Percentiles rank a stretch among this genome's conserved stretches.
These are phyloP conservation scores for Lojkania enalia DNA, from an alignment of 2,329 filamentous ascomycete species.

Conservation along the genomic window DNA sequence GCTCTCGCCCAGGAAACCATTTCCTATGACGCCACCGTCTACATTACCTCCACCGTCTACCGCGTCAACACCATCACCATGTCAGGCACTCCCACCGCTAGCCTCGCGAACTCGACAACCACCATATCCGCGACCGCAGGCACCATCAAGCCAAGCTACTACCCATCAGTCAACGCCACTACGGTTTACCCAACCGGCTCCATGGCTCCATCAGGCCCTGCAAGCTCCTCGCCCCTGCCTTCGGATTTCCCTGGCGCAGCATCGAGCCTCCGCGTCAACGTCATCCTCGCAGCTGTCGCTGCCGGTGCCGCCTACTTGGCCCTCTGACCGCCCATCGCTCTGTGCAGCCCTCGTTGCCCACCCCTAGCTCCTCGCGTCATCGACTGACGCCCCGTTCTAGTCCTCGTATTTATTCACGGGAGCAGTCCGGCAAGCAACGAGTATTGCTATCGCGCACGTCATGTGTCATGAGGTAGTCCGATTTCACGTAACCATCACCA, in stretches of 20 bases:
- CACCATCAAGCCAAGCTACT: conserved; percentile 10
- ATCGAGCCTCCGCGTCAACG: conserved; percentile 35
- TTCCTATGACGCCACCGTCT: conserved; percentile 41
- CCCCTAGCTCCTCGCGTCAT: conserved; percentile 27
- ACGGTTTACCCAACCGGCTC: conserved; percentile 19
- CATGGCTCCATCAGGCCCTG: conserved; percentile 12
- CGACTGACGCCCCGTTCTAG: conserved; percentile 36
- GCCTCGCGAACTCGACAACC: conserved; percentile 37
- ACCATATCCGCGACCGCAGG: conserved; percentile 28
- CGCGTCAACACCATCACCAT: conserved; percentile 44
- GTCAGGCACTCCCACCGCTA: conserved; percentile 32
- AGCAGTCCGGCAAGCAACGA: conserved; percentile 16
- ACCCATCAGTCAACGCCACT: conserved; percentile 27
- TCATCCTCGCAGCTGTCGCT: conserved; percentile 33
- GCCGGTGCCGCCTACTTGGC: conserved; percentile 41
- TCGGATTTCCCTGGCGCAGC: conserved; percentile 39
- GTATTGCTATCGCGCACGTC: conserved; percentile 3
- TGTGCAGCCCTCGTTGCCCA: conserved; percentile 8
- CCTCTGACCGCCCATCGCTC: conserved; percentile 31
- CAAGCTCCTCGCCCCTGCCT: conserved; percentile 11
- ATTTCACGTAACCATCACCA: conserved; percentile 14
- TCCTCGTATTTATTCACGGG: conserved; percentile 13
- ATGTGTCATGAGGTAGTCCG: conserved; percentile 16
- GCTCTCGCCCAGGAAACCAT: conserved; percentile 30
- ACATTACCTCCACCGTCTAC: conserved; percentile 43